Percentiles rank a stretch among this genome's conserved stretches.
phyloP scores from a whole-genome alignment of 352 stramenopile species.

The Globisporangium orthogonon region DNA sequence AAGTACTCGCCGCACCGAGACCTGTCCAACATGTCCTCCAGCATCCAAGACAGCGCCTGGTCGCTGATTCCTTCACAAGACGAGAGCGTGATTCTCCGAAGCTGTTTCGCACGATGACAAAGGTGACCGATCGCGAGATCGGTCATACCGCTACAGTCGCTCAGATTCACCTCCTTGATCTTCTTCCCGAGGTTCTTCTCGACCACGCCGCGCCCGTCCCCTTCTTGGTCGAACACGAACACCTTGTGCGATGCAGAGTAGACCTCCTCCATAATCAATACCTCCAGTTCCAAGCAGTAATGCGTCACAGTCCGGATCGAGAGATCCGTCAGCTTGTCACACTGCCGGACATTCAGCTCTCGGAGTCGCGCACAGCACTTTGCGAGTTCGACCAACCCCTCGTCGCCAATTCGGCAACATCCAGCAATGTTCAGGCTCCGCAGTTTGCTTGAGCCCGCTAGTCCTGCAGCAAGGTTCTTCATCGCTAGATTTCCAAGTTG shows the following conservation, averaged over 20 bases:
- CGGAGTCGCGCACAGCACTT: slow-evolving; percentile 51
- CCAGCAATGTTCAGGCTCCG: slow-evolving; percentile 66
- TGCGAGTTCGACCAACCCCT: slow-evolving; percentile 65
- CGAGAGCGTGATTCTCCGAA: slow-evolving; percentile 50
- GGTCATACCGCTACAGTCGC: slow-evolving; percentile 64
- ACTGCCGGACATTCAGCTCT: slow-evolving; percentile 69
- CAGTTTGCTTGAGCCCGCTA: slow-evolving; percentile 44
- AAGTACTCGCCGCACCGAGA: slow-evolving; percentile 36
- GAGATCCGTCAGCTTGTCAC: slow-evolving; percentile 79
- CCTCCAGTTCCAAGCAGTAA: slow-evolving; percentile 77
- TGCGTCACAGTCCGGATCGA: slow-evolving; percentile 71
- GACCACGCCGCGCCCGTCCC: slow-evolving; percentile 70
- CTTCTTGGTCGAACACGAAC: slow-evolving; percentile 83
- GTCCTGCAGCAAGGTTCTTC: slow-evolving; percentile 39
- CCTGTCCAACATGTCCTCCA: slow-evolving; percentile 63
- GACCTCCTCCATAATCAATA: slow-evolving; percentile 82
- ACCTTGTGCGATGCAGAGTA: slow-evolving; percentile 50
- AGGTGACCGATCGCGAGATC: slow-evolving; percentile 73
- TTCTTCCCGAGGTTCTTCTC: slow-evolving; percentile 72
- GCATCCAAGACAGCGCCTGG: slow-evolving; percentile 43
- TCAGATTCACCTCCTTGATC: slow-evolving; percentile 53
- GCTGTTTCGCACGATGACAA: slow-evolving; percentile 38
- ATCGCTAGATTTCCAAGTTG: slow-evolving; percentile 51
- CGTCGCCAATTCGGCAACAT: slow-evolving; percentile 72
- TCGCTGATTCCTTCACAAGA: slow-evolving; percentile 64